Evolutionary conservation across 257 asterid species (phyloP).

Genomic region (Nicotiana undulata): DNA sequence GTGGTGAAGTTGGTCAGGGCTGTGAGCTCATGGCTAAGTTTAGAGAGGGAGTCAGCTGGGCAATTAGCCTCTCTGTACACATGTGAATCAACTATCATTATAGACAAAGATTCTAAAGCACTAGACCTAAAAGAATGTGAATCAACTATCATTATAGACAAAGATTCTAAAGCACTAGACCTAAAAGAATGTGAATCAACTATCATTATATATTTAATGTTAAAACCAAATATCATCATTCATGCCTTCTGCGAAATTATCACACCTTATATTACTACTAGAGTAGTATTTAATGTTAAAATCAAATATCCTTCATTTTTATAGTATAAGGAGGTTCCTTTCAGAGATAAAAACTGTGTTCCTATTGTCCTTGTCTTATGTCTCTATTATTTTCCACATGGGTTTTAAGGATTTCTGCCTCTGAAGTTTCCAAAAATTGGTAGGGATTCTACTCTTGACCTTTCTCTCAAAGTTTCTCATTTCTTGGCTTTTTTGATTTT

Average conservation of each 20-base stretch:
- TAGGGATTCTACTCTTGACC: background rate
- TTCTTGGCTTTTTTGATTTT: background rate
- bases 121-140: too few species aligned
- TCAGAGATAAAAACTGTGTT: background rate
- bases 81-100: too few species aligned
- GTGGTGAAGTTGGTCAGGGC: too few species aligned
- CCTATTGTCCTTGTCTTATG: background rate
- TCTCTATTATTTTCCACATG: background rate
- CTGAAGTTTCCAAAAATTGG: background rate
- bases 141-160: too few species aligned
- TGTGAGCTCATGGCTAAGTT: too few species aligned
- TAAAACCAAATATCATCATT: background rate
- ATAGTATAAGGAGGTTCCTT: background rate
- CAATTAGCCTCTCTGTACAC: too few species aligned
- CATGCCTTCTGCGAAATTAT: background rate
- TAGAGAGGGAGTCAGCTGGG: too few species aligned
- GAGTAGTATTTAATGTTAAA: background rate
- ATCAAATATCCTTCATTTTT: background rate
- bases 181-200: too few species aligned
- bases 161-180: too few species aligned
- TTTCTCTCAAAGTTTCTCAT: background rate
- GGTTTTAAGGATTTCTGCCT: background rate
- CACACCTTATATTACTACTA: background rate
- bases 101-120: too few species aligned
- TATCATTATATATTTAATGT: too few species aligned